Evolutionary conservation across 345 rosid species (phyloP), one percentile per base, ranked within the genome.

Genomic region (Eucalyptus curtisii): DNA sequence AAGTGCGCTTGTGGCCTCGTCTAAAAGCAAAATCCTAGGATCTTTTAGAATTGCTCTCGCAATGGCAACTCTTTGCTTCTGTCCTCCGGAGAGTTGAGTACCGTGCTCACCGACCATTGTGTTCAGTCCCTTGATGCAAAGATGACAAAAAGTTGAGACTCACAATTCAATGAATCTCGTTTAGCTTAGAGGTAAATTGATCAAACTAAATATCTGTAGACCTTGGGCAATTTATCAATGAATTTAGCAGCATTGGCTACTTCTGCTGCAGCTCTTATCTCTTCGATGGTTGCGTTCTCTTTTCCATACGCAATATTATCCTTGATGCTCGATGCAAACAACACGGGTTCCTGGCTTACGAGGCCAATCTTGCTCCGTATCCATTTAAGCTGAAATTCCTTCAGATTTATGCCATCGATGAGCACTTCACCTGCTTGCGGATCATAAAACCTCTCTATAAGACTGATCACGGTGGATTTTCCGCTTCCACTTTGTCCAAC

Each of bases 81-180:
- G 99, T 47, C 99, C 99, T 17, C 99, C 99, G 1, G 99, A 97
- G 40, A 98, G 95, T 90, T 95, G 99, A 22, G 97, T 95, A 86
- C 99, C 99, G 85, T 96, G 99, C 90, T 97, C 99, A n/a, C 99
- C 99, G 6, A 95, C 99, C 97, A 94, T 94, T 7, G 99, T 96
- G 87, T 95, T 98, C 45, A 97, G 87, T 64, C 99, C 99, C 92
- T 96, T 49, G 40, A 48, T 13, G 45, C 50, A 88, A 89, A 49
- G 87, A 33, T 19, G 61, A 31, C n/a, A 86, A 71, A 47, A 68
- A 71, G 10, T 53, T 87, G 10, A 37, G 88, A 87, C 42, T 48
- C 45, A 66, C 59, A 76, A 45, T 49, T 50, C 68, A 48, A 37
- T 22, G 57, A 47, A 47, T 27, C 40, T 85, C 8, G 7, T 33